Evolutionary conservation across 495 filamentous ascomycete genomes (phyloP).

Genomic region (Aspergillus baeticus): DNA sequence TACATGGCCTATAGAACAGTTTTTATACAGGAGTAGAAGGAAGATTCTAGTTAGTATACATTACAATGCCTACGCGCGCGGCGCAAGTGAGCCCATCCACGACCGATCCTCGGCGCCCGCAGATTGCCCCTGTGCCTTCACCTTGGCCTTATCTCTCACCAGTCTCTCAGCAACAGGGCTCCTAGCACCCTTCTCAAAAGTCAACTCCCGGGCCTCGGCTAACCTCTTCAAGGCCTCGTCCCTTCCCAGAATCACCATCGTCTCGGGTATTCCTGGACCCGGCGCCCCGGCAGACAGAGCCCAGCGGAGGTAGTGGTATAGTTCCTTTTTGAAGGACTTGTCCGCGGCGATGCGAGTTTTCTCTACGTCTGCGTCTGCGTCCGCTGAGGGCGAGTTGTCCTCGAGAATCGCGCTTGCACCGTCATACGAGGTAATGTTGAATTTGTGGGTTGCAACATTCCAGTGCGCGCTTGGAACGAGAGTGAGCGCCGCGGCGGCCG

Average conservation of each 20-base stretch:
- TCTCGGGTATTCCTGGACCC: conserved; percentile 58
- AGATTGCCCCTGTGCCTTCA: conserved; percentile 4
- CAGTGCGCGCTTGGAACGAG: conserved; percentile 41
- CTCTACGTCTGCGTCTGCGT: conserved; percentile 5
- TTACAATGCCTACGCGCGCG: conserved; percentile 4
- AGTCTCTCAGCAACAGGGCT: conserved; percentile 15
- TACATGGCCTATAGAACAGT: too few relatives aligned
- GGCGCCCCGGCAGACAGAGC: conserved; percentile 55
- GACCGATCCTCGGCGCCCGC: conserved; percentile 26
- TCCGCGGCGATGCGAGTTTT: conserved; percentile 21
- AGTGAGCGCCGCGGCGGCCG: conserved; percentile 33
- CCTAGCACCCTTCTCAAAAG: conserved; percentile 19
- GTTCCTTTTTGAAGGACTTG: conserved; percentile 41
- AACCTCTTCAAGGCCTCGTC: conserved; percentile 58
- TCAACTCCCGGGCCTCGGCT: conserved; percentile 41
- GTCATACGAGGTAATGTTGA: conserved; percentile 40
- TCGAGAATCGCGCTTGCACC: conserved; percentile 24
- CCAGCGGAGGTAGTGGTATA: conserved; percentile 65
- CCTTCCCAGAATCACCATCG: conserved; percentile 63
- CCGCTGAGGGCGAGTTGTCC: background rate
- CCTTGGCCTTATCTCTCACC: background rate
- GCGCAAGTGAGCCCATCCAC: conserved; percentile 45
- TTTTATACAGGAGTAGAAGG: too few relatives aligned
- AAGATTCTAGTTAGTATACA: too few relatives aligned
- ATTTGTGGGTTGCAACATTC: conserved; percentile 35